Evolutionary conservation across 2,329 filamentous ascomycete species (phyloP).

Genomic region (Ceratocystis destructans): DNA sequence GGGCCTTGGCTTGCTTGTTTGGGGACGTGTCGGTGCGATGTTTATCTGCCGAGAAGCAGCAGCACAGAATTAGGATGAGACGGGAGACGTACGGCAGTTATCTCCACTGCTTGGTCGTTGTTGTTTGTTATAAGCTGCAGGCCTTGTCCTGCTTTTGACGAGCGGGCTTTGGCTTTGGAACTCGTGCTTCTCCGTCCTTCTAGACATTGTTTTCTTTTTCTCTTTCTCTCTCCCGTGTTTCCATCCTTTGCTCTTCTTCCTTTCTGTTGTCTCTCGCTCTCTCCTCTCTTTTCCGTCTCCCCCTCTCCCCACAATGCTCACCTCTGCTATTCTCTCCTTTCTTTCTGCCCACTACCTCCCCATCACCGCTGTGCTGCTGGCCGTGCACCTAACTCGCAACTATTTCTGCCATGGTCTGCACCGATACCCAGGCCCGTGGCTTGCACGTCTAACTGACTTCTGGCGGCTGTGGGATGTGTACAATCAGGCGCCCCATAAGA

Average conservation of each 20-base stretch:
- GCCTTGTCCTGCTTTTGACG: neutral
- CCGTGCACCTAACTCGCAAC: constrained; percentile 36
- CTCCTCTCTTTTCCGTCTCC: neutral
- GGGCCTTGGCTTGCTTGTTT: neutral
- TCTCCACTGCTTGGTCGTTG: neutral
- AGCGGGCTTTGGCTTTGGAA: no score
- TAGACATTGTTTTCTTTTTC: neutral
- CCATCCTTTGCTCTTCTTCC: neutral
- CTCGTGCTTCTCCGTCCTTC: no score
- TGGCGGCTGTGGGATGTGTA: constrained; percentile 63
- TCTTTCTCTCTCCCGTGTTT: neutral
- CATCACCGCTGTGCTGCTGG: constrained; percentile 83
- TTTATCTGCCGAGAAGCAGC: neutral
- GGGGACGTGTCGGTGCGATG: neutral
- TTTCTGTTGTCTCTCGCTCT: neutral
- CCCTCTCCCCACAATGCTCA: constrained; percentile 8
- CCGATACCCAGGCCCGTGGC: constrained; percentile 56
- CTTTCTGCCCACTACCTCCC: constrained; percentile 65
- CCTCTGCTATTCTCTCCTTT: constrained; percentile 24
- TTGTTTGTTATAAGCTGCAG: neutral
- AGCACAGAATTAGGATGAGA: neutral
- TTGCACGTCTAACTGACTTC: constrained; percentile 51
- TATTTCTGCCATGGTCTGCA: constrained; percentile 43
- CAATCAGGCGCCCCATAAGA: constrained; percentile 49
- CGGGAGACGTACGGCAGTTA: neutral